A percentile compares a stretch with the other conserved stretches of the same genome.
Conservation (phyloP, 208 protist species). For the Trypanosoma avium region DNA sequence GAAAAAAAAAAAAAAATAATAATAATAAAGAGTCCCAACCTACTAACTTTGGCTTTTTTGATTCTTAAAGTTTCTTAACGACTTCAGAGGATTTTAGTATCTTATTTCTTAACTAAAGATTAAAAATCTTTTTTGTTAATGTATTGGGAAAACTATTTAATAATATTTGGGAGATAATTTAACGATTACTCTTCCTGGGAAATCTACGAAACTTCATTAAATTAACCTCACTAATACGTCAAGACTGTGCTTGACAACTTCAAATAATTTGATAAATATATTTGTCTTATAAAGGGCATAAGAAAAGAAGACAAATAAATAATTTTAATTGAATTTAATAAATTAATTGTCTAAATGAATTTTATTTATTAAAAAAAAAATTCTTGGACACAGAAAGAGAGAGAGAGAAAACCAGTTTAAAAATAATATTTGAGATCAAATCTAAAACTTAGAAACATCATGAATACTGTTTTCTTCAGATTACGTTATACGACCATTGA, state of each 20-base stretch:
- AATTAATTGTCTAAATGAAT: slow-evolving; percentile 72
- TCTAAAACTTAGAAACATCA: slow-evolving; percentile 67
- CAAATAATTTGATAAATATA: slow-evolving; percentile 79
- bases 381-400: too few relatives aligned
- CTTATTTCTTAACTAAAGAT: too few relatives aligned
- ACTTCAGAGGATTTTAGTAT: too few relatives aligned
- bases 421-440: slow-evolving; percentile 63
- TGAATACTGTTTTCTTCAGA: slow-evolving; percentile 77
- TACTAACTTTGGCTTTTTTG: too few relatives aligned
- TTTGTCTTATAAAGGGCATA: slow-evolving; percentile 79
- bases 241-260: slow-evolving; percentile 90
- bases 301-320: too few relatives aligned
- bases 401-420: too few relatives aligned
- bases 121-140: slow-evolving; percentile 88
- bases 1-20: too few relatives aligned
- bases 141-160: slow-evolving; percentile 91
- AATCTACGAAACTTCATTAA: slow-evolving; percentile 84
- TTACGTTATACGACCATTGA: slow-evolving; percentile 80
- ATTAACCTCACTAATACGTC: slow-evolving; percentile 87
- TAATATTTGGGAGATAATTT: slow-evolving; percentile 67
- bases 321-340: slow-evolving; percentile 63
- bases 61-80: too few relatives aligned
- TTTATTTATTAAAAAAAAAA: too few relatives aligned
- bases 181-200: slow-evolving; percentile 80
- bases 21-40: too few relatives aligned